Evolutionary conservation across 345 rosid species (phyloP), one percentile per base, ranked within the genome.

Genomic region (Lepidium aucheri): DNA sequence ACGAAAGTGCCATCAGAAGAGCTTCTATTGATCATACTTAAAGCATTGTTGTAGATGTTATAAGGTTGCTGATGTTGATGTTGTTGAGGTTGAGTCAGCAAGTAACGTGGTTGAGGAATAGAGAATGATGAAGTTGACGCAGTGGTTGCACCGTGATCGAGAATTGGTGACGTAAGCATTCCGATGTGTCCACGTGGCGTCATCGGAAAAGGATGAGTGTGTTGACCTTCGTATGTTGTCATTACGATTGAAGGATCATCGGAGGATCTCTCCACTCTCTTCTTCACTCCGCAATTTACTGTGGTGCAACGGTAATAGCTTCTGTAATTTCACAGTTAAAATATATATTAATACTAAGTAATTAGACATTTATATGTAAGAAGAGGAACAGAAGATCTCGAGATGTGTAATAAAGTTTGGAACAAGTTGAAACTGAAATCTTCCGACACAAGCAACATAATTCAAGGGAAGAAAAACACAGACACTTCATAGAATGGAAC

Each of bases 281-380:
- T 95, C 93, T 95, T 95, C 81, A 95, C 97, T 2, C 95, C 97
- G 14, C 99, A 95, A 36, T 85, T 95, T 1, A 83, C 82, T 24
- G 66, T 91, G 30, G 99, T 91, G 97, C 99, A 95, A 67, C 99
- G 96, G 53, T 95, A 95, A 41, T 95, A 95, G 80, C 97, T 95
- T 84, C 99, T 95, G 84, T 61, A 13, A 13, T 42, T 11, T 34
- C 24, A 59, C 28, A 35, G 16, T 12, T 12, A 50, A 39, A 13
- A 24, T 1, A 13, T 52, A 15, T 8, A 13, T 43, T 26, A 26
- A 5, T 26, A 3, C 4, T 70, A 45, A 16, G 10, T 61, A 42
- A 9, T 45, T 10, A 20, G 39, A 49, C 24, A n/a, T n/a, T n/a
- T n/a, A n/a, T n/a, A n/a, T n/a, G n/a, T n/a, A n/a, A n/a, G n/a